Percentiles rank a stretch among this genome's conserved stretches.
Conservation (phyloP, 164 flowering plant genomes). For the Berberis thunbergii region DNA sequence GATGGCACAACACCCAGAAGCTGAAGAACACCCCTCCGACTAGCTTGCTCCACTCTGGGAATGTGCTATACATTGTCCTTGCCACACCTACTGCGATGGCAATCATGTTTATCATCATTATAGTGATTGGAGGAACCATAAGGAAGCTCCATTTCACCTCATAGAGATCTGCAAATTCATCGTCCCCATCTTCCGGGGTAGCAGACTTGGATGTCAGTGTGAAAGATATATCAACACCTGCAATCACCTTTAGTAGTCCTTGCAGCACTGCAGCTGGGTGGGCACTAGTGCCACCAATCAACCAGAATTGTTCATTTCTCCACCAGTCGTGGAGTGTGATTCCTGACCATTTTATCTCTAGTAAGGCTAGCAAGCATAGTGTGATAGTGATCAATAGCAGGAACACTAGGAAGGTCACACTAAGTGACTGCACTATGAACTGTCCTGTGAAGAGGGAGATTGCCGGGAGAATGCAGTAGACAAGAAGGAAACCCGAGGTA, state of each 20-base stretch:
- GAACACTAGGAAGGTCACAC: conserved; percentile 49
- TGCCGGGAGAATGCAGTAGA: conserved; percentile 85
- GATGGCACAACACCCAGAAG: conserved; percentile 83
- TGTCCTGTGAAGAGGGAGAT: conserved; percentile 79
- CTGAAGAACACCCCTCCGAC: conserved; percentile 94
- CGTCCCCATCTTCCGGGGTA: conserved; percentile 63
- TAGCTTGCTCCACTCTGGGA: conserved; percentile 88
- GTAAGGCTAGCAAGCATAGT: conserved; percentile 58
- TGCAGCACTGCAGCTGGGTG: conserved; percentile 90
- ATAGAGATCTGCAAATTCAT: conserved; percentile 82
- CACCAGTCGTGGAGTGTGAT: conserved; percentile 92
- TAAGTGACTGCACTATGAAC: conserved; percentile 74
- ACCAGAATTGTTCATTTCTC: conserved; percentile 96
- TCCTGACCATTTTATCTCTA: conserved; percentile 85
- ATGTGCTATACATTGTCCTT: conserved; percentile 75
- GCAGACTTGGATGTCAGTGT: conserved; percentile 82
- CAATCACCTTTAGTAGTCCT: conserved; percentile 76
- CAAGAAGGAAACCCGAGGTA: conserved; percentile 70
- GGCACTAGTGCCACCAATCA: conserved; percentile 91
- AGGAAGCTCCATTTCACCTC: conserved; percentile 70
- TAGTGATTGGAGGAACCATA: conserved; percentile 76
- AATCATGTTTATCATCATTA: conserved; percentile 68
- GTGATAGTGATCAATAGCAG: conserved; percentile 62
- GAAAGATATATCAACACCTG: conserved; percentile 86
- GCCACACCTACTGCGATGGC: conserved; percentile 69